Evolutionary conservation across 257 asterid genomes (phyloP).

Genomic region (Ajuga chamaepitys): DNA sequence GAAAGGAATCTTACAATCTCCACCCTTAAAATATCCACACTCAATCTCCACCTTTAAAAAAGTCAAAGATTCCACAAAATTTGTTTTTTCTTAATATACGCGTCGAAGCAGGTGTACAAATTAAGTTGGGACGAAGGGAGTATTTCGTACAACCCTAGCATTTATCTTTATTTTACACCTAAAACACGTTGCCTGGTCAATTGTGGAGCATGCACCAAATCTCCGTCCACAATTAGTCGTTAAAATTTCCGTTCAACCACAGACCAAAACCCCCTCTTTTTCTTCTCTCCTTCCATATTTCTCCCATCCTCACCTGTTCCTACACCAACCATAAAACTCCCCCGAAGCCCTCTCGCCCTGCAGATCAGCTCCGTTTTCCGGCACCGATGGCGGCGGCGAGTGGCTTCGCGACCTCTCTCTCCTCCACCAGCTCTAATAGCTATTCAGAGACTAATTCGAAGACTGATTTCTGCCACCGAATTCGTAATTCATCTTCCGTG

Average conservation of each 20-base stretch:
- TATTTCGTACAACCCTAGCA: too few species aligned
- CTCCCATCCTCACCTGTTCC: slow-evolving; percentile 7
- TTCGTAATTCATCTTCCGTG: slow-evolving; percentile 23
- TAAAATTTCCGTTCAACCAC: slow-evolving; percentile 18
- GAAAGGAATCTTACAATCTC: too few species aligned
- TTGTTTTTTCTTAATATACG: too few species aligned
- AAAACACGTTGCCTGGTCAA: slow-evolving; percentile 9
- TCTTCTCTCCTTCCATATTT: not conserved
- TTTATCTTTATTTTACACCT: too few species aligned
- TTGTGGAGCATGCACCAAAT: slow-evolving; percentile 6
- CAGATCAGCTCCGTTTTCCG: slow-evolving; percentile 13
- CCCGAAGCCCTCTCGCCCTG: slow-evolving; percentile 23
- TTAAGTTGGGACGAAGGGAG: too few species aligned
- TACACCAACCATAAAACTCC: slow-evolving; percentile 3
- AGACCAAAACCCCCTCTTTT: slow-evolving; percentile 6
- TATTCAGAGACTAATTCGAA: slow-evolving; percentile 5
- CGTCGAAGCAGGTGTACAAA: too few species aligned
- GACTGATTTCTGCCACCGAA: slow-evolving; percentile 10
- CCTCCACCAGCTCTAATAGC: not conserved
- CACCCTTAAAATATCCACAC: too few species aligned
- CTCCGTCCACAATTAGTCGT: not conserved
- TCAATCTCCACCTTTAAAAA: too few species aligned
- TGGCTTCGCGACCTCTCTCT: slow-evolving; percentile 24
- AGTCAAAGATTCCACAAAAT: too few species aligned
- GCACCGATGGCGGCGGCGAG: slow-evolving; percentile 41